These are phyloP conservation scores for Phytophthora tubulina DNA, from an alignment of 352 stramenopile genomes.

Conservation along the genomic window DNA sequence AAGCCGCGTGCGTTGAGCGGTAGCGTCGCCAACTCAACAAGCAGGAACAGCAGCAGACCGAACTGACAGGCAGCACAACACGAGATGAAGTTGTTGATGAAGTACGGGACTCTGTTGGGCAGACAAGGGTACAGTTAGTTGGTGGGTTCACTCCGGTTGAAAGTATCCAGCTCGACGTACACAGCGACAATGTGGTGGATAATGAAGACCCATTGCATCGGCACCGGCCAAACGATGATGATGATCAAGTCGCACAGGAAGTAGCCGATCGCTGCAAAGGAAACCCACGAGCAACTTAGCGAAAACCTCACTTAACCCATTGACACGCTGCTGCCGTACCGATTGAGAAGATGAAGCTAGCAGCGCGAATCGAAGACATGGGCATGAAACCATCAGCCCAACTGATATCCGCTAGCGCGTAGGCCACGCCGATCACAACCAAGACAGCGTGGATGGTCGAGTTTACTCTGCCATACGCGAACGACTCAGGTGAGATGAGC, in stretches of 20 bases:
- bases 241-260: conserved; percentile 86
- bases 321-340: conserved; percentile 41
- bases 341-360: conserved; percentile 88
- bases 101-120: conserved; percentile 68
- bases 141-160: background rate
- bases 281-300: conserved; percentile 14
- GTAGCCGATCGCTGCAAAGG: conserved; percentile 73
- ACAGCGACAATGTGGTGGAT: conserved; percentile 84
- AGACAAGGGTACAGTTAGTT: conserved; percentile 4
- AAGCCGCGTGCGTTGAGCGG: conserved; percentile 81
- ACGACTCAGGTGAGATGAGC: background rate
- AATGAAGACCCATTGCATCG: conserved; percentile 83
- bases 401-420: conserved; percentile 71
- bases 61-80: conserved; percentile 84
- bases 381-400: conserved; percentile 76
- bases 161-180: conserved; percentile 48
- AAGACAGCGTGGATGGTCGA: conserved; percentile 80
- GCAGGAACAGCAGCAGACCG: conserved; percentile 77
- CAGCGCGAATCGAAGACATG: conserved; percentile 75
- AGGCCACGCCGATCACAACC: conserved; percentile 68
- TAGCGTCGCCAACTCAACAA: conserved; percentile 84
- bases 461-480: conserved; percentile 62
- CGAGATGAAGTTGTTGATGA: conserved; percentile 90
- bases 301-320: background rate
- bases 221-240: conserved; percentile 80